phyloP scores from a whole-genome alignment of 371 early-diverging fungal genomes.

The Apophysomyces sp. region DNA sequence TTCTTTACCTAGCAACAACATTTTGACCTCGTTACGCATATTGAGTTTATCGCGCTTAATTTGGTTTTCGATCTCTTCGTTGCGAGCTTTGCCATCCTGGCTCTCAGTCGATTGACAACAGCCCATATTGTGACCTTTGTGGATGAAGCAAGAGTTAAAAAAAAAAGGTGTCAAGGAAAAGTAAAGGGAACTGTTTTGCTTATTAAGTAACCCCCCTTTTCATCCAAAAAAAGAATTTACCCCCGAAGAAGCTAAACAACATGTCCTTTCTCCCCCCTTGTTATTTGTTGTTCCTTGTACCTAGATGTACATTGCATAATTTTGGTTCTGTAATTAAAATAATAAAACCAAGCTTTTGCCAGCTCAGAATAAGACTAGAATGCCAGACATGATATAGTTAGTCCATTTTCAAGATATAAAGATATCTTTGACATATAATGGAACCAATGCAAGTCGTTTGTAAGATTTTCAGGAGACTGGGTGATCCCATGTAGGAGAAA shows the following conservation, averaged over 20 bases:
- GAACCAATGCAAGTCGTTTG: neutral
- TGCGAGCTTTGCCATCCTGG: conserved; percentile 71
- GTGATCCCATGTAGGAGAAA: neutral
- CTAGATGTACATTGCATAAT: neutral
- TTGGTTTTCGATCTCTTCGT: conserved; percentile 90
- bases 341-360: neutral
- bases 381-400: neutral
- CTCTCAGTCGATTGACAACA: conserved; percentile 86
- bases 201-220: conserved; percentile 1
- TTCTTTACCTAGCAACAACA: conserved; percentile 87
- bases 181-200: neutral
- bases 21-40: conserved; percentile 90
- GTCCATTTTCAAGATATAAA: too few species aligned
- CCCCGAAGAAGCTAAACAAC: conserved; percentile 2
- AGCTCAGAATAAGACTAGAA: neutral
- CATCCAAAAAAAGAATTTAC: neutral
- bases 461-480: neutral
- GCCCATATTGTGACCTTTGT: conserved; percentile 67
- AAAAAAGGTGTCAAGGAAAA: conserved; percentile 2
- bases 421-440: neutral
- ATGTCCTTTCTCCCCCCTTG: neutral
- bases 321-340: neutral
- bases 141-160: neutral
- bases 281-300: neutral
- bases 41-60: conserved; percentile 79